phyloP scores from a whole-genome alignment of 176 grass and related monocot genomes.

The Puccinellia tenuiflora region DNA sequence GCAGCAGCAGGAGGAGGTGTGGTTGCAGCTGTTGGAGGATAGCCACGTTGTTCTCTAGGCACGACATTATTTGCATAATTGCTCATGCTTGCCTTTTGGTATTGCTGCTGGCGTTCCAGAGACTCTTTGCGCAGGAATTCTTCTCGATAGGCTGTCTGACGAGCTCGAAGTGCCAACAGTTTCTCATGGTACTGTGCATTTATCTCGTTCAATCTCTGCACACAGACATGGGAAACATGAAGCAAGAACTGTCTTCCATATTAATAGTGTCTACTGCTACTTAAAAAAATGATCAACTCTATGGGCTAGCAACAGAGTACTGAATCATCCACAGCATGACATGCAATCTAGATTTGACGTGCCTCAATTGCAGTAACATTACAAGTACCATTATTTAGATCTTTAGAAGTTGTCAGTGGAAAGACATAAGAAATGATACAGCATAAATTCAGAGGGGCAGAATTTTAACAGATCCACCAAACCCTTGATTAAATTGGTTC shows the following conservation, averaged over 20 bases:
- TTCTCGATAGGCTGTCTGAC: conserved; percentile 63
- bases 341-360: not conserved
- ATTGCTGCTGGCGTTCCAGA: conserved; percentile 69
- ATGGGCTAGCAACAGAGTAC: not conserved
- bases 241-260: not conserved
- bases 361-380: not conserved
- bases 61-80: conserved; percentile 39
- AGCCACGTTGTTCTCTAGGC: conserved; percentile 37
- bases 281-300: not conserved
- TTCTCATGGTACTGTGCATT: conserved; percentile 74
- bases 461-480: not conserved
- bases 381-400: not conserved
- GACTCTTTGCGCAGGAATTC: conserved; percentile 82
- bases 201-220: conserved; percentile 89
- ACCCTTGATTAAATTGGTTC: not conserved
- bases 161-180: conserved; percentile 53
- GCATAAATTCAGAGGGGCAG: not conserved
- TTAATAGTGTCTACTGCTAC: not conserved
- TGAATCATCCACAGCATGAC: not conserved
- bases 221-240: conserved; percentile 16
- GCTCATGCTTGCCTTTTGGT: conserved; percentile 59
- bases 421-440: not conserved
- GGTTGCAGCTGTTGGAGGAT: conserved; percentile 21
- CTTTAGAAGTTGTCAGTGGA: not conserved
- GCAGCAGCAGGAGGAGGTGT: conserved; percentile 2